Evolutionary conservation across 148 eudicot species (phyloP), one percentile per base, ranked within the genome.

Genomic region (Cornus controversa): DNA sequence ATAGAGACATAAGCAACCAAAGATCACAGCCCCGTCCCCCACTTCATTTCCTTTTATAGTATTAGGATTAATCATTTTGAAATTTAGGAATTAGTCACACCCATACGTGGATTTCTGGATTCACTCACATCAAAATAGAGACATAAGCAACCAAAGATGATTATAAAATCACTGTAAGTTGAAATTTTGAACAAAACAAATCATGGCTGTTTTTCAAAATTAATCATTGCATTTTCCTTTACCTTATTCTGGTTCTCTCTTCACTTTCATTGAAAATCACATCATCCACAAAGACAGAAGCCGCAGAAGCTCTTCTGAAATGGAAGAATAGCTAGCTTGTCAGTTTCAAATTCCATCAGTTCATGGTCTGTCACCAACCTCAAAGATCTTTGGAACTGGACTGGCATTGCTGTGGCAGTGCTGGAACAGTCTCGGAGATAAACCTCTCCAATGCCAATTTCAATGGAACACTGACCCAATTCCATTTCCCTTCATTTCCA

Each of bases 291-390:
- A 71, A 31, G 72, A 75, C 86, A 77, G 84, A 92, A 87, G 88
- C 92, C 34, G 34, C n/a, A 75, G 76, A 83, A 74, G 89, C 94
- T 34, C 88, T 95, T 8, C n/a, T 91, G 29, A 79, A 78, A 70
- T 95, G 97, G 98, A 93, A 87, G 68, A 81, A 72, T 81, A 81
- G 84, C n/a, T n/a, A n/a, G n/a, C 60, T 71, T 93, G 23, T 78
- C 86, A 22, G 63, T 87, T 15, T 77, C 88, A 50, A 53, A 85
- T 37, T 53, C 71, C 8, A 82, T 95, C n/a, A 9, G 70, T 58
- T 90, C 97, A 20, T 94, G 98, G 98, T 86, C 79, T 63, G 68
- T 27, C 13, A 75, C 78, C 18, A 81, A 90, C 75, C 60, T 69
- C 26, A 66, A 57, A 64, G 81, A 83, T 80, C 73, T 87, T 10